Evolutionary conservation across 2,329 filamentous ascomycete genomes (phyloP).

Genomic region (Colletotrichum somersetense): DNA sequence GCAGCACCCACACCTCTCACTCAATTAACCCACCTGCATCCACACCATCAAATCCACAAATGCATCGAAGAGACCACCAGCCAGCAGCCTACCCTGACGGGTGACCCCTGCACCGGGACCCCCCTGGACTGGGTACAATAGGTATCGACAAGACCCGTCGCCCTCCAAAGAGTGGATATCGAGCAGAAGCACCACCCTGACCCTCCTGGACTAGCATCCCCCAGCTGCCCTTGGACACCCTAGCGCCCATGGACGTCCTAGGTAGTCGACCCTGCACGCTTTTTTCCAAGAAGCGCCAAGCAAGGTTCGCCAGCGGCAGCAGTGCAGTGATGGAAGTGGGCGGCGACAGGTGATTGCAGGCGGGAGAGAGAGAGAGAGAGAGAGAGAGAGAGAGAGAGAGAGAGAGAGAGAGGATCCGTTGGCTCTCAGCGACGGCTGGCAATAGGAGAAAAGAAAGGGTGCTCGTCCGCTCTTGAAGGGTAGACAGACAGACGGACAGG

Average conservation of each 20-base stretch:
- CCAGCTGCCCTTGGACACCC: constrained; percentile 19
- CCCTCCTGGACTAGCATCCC: constrained; percentile 30
- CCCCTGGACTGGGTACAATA: constrained; percentile 1
- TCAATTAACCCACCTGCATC: constrained; percentile 21
- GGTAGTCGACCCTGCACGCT: constrained; percentile 22
- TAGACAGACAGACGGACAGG: background rate
- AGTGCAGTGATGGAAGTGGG: constrained; percentile 26
- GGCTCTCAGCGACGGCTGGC: background rate
- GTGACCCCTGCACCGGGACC: constrained; percentile 36
- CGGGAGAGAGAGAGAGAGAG: too few species aligned
- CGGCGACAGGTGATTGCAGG: background rate
- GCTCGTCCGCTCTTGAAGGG: background rate
- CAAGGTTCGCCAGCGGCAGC: constrained; percentile 33
- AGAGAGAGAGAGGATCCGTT: background rate
- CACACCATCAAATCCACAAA: constrained; percentile 28
- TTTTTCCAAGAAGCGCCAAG: constrained; percentile 22
- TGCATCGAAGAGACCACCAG: constrained; percentile 31
- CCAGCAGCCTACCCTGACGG: constrained; percentile 40
- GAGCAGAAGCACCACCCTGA: constrained; percentile 23
- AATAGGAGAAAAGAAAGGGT: background rate
- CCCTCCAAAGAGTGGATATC: constrained; percentile 4
- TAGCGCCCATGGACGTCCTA: constrained; percentile 9
- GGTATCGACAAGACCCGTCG: constrained; percentile 5
- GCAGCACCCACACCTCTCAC: constrained; percentile 2
- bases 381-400: too few species aligned